Percentiles rank a stretch among this genome's conserved stretches.
phyloP scores from a whole-genome alignment of 805 yeast species.

The Teunomyces pallodes region DNA sequence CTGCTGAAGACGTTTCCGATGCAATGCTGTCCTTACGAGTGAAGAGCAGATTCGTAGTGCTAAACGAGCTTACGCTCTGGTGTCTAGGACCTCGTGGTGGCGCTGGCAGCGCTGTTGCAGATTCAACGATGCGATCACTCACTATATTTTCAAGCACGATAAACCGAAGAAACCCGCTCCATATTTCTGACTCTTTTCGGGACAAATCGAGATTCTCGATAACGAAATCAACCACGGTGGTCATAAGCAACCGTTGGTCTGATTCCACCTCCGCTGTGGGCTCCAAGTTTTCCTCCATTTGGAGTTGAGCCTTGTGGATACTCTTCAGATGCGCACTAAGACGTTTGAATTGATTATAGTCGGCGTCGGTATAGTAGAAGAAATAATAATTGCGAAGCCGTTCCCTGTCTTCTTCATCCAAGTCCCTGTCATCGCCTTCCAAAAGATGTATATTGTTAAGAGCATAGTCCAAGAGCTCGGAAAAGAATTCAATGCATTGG shows the following conservation, averaged over 20 bases:
- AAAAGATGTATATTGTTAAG: slow-evolving; percentile 15
- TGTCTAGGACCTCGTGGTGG: slow-evolving; percentile 2
- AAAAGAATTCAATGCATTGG: slow-evolving; percentile 17
- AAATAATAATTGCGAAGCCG: slow-evolving; percentile 12
- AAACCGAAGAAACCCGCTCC: not conserved
- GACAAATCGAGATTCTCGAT: not conserved
- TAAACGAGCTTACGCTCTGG: slow-evolving; percentile 6
- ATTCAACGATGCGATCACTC: not conserved
- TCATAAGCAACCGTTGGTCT: not conserved
- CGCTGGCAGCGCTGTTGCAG: not conserved
- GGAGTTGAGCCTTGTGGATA: not conserved
- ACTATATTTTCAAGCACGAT: not conserved
- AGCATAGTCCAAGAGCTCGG: slow-evolving; percentile 23
- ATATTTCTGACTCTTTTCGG: not conserved
- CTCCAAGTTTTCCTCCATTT: not conserved
- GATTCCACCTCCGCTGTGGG: not conserved
- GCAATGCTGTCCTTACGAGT: slow-evolving; percentile 5
- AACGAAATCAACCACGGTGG: not conserved
- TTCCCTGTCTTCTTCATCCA: slow-evolving; percentile 5
- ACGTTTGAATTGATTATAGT: slow-evolving; percentile 7
- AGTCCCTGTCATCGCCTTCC: slow-evolving; percentile 8
- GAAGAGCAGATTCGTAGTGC: slow-evolving; percentile 6
- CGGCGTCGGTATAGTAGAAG: slow-evolving; percentile 21
- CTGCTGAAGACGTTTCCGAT: slow-evolving; percentile 4
- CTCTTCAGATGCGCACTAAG: not conserved